phyloP scores from a whole-genome alignment of 306 rosid species.

The Begonia fuchsioides region DNA sequence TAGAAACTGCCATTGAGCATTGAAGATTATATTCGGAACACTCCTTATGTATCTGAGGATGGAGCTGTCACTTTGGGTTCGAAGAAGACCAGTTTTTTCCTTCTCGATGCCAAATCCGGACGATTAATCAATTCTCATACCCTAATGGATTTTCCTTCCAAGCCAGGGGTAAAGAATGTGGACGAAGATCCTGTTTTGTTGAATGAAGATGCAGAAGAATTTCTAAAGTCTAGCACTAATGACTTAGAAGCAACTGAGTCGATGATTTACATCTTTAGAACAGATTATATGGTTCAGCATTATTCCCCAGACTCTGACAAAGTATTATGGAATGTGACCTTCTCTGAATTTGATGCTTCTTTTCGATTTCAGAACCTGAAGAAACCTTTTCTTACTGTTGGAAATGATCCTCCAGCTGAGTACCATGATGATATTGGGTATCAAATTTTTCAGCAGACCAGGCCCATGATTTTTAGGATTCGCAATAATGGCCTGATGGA shows the following conservation, averaged over 20 bases:
- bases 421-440: slow-evolving; percentile 26
- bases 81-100: slow-evolving; percentile 37
- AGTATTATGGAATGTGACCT: slow-evolving; percentile 48
- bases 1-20: slow-evolving; percentile 44
- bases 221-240: slow-evolving; percentile 19
- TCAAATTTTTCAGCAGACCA: slow-evolving; percentile 52
- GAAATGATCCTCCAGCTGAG: slow-evolving; percentile 19
- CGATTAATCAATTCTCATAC: slow-evolving; percentile 22
- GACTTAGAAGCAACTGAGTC: slow-evolving; percentile 12
- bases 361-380: slow-evolving; percentile 33
- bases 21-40: slow-evolving; percentile 35
- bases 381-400: slow-evolving; percentile 19
- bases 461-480: slow-evolving; percentile 26
- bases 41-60: slow-evolving; percentile 52
- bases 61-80: slow-evolving; percentile 67
- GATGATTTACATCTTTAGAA: slow-evolving; percentile 42
- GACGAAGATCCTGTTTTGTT: slow-evolving; percentile 10
- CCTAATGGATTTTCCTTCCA: slow-evolving; percentile 7
- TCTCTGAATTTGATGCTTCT: slow-evolving; percentile 51
- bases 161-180: slow-evolving; percentile 17
- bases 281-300: slow-evolving; percentile 46
- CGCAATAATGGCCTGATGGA: slow-evolving; percentile 21
- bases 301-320: slow-evolving; percentile 25
- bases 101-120: slow-evolving; percentile 52
- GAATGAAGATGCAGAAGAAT: background rate